A percentile compares a stretch with the other conserved stretches of the same genome.
These are phyloP conservation scores for Pythium angustatum DNA, from an alignment of 352 stramenopile genomes.

Conservation along the genomic window DNA sequence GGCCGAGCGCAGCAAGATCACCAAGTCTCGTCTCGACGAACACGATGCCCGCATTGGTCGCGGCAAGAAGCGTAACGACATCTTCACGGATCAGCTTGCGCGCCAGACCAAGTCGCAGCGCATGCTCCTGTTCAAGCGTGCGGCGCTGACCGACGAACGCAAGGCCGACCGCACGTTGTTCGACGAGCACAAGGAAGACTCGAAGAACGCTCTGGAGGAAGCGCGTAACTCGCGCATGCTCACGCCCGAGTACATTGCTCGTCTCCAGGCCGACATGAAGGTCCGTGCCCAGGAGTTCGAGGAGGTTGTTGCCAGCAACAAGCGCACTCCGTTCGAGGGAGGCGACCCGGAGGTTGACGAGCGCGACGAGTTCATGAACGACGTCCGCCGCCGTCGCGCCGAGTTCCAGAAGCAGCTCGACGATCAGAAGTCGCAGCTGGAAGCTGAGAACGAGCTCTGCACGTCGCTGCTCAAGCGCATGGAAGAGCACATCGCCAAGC, in stretches of 20 bases:
- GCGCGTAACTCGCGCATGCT: slow-evolving; percentile 69
- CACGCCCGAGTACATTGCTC: slow-evolving; percentile 83
- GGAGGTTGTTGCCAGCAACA: slow-evolving; percentile 82
- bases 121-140: slow-evolving; percentile 87
- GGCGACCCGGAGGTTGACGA: slow-evolving; percentile 73
- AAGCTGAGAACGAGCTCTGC: slow-evolving; percentile 78
- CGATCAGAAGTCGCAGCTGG: slow-evolving; percentile 71
- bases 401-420: slow-evolving; percentile 88
- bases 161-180: slow-evolving; percentile 81
- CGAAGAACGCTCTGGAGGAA: slow-evolving; percentile 72
- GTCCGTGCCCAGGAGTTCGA: slow-evolving; percentile 73
- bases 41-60: slow-evolving; percentile 68
- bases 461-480: slow-evolving; percentile 78
- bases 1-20: slow-evolving; percentile 58
- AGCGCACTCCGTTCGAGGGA: slow-evolving; percentile 78
- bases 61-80: slow-evolving; percentile 84
- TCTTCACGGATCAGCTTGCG: slow-evolving; percentile 75
- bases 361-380: slow-evolving; percentile 89
- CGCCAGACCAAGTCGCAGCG: slow-evolving; percentile 83
- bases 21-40: slow-evolving; percentile 62
- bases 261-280: slow-evolving; percentile 86
- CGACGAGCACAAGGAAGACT: slow-evolving; percentile 84
- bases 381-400: slow-evolving; percentile 68
- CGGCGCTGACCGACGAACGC: slow-evolving; percentile 81
- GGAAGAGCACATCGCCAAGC: slow-evolving; percentile 79